Conservation (phyloP, 1,284 basidiomycete genomes). For the Boletus mariae region DNA sequence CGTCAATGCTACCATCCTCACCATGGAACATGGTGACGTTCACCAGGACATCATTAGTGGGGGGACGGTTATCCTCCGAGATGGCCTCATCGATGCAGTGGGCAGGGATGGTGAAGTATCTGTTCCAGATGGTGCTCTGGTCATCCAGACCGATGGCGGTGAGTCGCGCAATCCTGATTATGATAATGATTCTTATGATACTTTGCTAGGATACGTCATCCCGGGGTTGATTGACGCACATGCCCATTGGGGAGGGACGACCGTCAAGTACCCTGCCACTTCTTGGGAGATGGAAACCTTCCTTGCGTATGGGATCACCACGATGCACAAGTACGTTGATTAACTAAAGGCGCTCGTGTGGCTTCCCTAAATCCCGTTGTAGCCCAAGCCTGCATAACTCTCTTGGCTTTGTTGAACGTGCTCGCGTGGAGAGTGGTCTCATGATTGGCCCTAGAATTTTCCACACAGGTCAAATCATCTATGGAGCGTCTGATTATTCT, state of each 20-base stretch:
- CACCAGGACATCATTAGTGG: conserved; percentile 45
- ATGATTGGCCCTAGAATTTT: conserved; percentile 68
- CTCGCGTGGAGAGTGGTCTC: conserved; percentile 62
- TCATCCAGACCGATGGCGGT: conserved; percentile 62
- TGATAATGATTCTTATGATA: conserved; percentile 1
- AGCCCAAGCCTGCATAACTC: conserved; percentile 66
- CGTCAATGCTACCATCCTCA: conserved; percentile 62
- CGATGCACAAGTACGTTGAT: conserved; percentile 62
- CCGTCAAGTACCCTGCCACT: conserved; percentile 49
- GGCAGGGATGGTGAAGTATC: conserved; percentile 37
- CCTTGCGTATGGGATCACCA: conserved; percentile 74
- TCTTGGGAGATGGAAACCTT: conserved; percentile 75
- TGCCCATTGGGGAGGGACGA: conserved; percentile 64
- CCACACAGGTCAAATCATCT: conserved; percentile 63
- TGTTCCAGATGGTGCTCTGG: conserved; percentile 42
- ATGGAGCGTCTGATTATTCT: conserved; percentile 50
- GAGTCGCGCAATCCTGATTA: conserved; percentile 13
- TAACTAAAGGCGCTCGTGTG: background rate
- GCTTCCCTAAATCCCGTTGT: conserved; percentile 1
- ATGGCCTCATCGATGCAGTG: conserved; percentile 54
- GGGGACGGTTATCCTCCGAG: conserved; percentile 49
- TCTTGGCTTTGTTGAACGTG: conserved; percentile 58
- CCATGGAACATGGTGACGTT: conserved; percentile 47
- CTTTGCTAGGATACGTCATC: conserved; percentile 50
- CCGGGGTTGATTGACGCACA: conserved; percentile 75